Percentiles rank a stretch among this genome's conserved stretches.
These are phyloP conservation scores for Trichoderma asperellum DNA, from an alignment of 2,329 filamentous ascomycete species.

Conservation along the genomic window DNA sequence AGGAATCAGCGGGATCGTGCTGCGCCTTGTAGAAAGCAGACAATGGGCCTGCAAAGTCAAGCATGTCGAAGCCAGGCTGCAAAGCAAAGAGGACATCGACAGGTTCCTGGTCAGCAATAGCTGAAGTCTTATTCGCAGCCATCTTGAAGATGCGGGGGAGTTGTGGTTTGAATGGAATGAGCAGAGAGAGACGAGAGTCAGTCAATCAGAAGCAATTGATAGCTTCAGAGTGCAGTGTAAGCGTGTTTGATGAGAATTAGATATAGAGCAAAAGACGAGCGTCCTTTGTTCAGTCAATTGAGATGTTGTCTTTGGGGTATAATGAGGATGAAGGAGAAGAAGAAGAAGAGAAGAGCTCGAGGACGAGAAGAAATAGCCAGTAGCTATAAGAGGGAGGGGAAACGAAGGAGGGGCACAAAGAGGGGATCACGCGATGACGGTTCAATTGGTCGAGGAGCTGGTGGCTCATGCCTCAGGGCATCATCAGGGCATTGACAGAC, in stretches of 20 bases:
- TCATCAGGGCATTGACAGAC: not conserved
- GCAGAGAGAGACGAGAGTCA: constrained; percentile 30
- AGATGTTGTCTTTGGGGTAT: constrained; percentile 29
- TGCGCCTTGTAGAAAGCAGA: constrained; percentile 56
- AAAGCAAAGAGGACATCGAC: constrained; percentile 64
- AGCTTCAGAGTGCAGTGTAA: not conserved
- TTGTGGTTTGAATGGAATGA: constrained; percentile 29
- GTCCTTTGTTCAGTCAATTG: constrained; percentile 30
- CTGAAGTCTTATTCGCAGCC: constrained; percentile 61
- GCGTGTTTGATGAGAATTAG: constrained; percentile 11
- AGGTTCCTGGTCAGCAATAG: constrained; percentile 60
- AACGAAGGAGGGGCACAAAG: constrained; percentile 30
- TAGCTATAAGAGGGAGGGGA: constrained; percentile 32
- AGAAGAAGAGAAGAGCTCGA: constrained; percentile 29
- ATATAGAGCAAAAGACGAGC: constrained; percentile 26
- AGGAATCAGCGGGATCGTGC: constrained; percentile 57
- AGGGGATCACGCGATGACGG: constrained; percentile 33
- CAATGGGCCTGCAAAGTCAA: constrained; percentile 61
- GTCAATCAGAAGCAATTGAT: constrained; percentile 1
- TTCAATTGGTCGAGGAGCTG: constrained; percentile 25
- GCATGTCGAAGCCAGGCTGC: constrained; percentile 62
- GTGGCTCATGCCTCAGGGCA: constrained; percentile 23
- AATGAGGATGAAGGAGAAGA: constrained; percentile 31
- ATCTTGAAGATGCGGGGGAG: constrained; percentile 49
- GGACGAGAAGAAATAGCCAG: constrained; percentile 33